phyloP scores from a whole-genome alignment of 2,329 filamentous ascomycete genomes.

The Fusarium proliferatum region DNA sequence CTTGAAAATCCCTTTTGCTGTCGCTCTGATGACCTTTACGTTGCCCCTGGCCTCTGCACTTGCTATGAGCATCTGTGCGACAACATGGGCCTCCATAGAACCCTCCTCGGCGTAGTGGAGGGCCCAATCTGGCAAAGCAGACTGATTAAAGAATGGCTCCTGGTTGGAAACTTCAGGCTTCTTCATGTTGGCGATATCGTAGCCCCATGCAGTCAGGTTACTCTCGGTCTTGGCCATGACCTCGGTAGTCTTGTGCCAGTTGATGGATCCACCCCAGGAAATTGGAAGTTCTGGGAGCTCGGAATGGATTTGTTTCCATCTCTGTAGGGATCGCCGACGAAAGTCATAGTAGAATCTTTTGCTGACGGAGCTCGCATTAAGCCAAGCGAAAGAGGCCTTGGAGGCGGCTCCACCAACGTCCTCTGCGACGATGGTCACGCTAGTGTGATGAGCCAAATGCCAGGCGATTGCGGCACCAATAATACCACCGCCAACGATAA shows the following conservation, averaged over 20 bases:
- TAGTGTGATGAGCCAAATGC: conserved; percentile 18
- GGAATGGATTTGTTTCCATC: conserved; percentile 20
- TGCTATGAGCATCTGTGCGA: conserved; percentile 20
- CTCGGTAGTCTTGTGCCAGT: conserved; percentile 21
- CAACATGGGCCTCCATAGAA: conserved; percentile 26
- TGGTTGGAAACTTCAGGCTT: background rate
- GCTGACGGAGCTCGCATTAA: conserved; percentile 25
- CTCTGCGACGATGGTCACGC: conserved; percentile 26
- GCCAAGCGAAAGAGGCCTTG: conserved; percentile 29
- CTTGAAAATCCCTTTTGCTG: background rate
- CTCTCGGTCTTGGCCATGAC: background rate
- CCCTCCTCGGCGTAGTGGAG: conserved; percentile 21
- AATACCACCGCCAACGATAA: conserved; percentile 29
- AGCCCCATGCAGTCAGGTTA: conserved; percentile 16
- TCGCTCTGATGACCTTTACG: background rate
- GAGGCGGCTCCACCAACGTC: conserved; percentile 24
- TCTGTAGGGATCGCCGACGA: conserved; percentile 19
- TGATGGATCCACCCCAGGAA: conserved; percentile 28
- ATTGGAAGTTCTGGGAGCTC: conserved; percentile 19
- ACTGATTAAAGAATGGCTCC: conserved; percentile 1
- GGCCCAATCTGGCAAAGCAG: conserved; percentile 2
- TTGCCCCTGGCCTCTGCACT: background rate
- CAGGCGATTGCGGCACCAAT: conserved; percentile 31
- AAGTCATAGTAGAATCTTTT: conserved; percentile 25
- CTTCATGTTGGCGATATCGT: background rate